Conservation (phyloP, 768 basidiomycete species). For the Lactifluus piperatus region DNA sequence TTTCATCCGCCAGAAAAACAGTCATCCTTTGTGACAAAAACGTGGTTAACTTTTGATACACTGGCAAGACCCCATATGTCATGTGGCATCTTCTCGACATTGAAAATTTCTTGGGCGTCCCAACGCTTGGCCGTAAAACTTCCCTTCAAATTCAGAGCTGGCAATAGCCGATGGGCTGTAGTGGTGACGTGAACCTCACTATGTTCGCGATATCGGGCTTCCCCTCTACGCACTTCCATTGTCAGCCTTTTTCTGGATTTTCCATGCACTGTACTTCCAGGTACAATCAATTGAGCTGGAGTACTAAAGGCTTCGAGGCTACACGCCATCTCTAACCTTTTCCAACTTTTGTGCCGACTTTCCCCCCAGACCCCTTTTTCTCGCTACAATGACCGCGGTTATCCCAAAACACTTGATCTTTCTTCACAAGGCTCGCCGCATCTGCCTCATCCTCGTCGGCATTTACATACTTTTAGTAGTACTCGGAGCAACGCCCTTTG, state of each 20-base stretch:
- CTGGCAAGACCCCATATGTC: constrained; percentile 14
- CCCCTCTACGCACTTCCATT: not conserved
- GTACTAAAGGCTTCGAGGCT: not conserved
- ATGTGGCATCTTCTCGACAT: not conserved
- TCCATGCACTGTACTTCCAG: not conserved
- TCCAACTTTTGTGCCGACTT: not conserved
- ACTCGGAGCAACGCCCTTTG: constrained; percentile 48
- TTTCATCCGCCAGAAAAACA: not conserved
- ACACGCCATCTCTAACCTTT: not conserved
- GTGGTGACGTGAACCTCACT: not conserved
- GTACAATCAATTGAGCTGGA: not conserved
- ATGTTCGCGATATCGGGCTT: not conserved
- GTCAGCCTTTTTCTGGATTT: not conserved
- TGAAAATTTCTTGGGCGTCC: not conserved
- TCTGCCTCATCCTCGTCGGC: constrained; percentile 35
- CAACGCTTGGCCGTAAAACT: not conserved
- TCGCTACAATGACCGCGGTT: not conserved
- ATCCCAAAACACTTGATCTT: constrained; percentile 5
- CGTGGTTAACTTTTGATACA: not conserved
- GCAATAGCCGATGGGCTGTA: not conserved
- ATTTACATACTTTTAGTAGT: constrained; percentile 44
- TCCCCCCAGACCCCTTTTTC: no score
- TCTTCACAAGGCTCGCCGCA: constrained; percentile 25
- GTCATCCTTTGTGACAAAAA: not conserved
- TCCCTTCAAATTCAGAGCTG: not conserved